These are phyloP conservation scores for Sclerotinia subarctica DNA, from an alignment of 2,329 filamentous ascomycete species.

Conservation along the genomic window DNA sequence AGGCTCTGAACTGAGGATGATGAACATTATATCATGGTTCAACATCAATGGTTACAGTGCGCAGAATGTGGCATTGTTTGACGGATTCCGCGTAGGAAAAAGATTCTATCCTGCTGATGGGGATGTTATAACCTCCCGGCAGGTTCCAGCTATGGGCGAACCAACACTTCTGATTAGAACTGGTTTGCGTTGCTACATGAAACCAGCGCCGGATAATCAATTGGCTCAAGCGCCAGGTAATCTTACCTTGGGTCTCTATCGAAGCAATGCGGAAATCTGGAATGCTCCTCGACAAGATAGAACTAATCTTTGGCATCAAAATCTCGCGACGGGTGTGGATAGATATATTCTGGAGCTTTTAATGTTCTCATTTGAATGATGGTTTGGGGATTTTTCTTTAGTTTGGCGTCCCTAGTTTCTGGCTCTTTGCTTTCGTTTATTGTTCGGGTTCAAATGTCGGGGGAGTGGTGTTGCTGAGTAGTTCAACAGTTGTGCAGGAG, in stretches of 20 bases:
- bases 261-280: too few species aligned
- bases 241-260: too few species aligned
- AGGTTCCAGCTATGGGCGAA: rapidly evolving
- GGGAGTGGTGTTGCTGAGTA: neutral
- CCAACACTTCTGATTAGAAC: neutral
- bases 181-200: too few species aligned
- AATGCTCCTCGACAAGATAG: too few species aligned
- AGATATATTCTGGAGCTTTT: neutral
- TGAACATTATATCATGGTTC: conserved; percentile 25
- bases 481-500: neutral
- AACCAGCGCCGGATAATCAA: too few species aligned
- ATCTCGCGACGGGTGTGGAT: neutral
- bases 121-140: neutral
- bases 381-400: neutral
- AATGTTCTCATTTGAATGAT: neutral
- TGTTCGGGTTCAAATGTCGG: neutral
- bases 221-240: too few species aligned
- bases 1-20: conserved; percentile 7
- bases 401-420: neutral
- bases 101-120: conserved; percentile 21
- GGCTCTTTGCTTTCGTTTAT: neutral
- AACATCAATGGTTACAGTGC: conserved; percentile 10
- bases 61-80: neutral
- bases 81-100: conserved; percentile 17
- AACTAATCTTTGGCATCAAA: too few species aligned